Evolutionary conservation across 2,329 filamentous ascomycete species (phyloP).

Genomic region (Thyridium curvatum): DNA sequence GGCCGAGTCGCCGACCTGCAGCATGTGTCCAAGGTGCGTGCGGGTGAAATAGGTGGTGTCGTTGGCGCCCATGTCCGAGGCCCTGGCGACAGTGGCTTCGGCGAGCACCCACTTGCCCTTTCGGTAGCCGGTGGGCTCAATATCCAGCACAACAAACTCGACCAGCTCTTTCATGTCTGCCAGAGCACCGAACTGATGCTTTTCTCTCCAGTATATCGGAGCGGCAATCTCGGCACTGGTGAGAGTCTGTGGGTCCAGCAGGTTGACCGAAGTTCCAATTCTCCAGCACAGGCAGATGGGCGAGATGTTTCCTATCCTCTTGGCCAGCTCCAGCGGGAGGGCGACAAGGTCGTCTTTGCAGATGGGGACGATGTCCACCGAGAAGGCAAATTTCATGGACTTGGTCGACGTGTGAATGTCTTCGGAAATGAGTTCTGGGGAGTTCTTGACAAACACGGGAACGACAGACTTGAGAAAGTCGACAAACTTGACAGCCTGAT

Average conservation of each 20-base stretch:
- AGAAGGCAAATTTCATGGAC: slow-evolving; percentile 93
- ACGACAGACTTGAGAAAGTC: slow-evolving; percentile 74
- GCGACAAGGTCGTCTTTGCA: slow-evolving; percentile 98
- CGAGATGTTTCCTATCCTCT: slow-evolving; percentile 79
- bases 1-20: slow-evolving; percentile 85
- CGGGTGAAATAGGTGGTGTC: slow-evolving; percentile 84
- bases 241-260: slow-evolving; percentile 85
- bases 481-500: slow-evolving; percentile 75
- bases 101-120: slow-evolving; percentile 80
- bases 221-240: slow-evolving; percentile 83
- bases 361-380: slow-evolving; percentile 82
- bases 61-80: slow-evolving; percentile 79
- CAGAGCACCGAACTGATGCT: slow-evolving; percentile 71
- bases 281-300: slow-evolving; percentile 82
- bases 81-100: slow-evolving; percentile 81
- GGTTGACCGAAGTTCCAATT: slow-evolving; percentile 82
- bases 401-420: slow-evolving; percentile 87
- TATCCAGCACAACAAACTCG: slow-evolving; percentile 93
- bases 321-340: slow-evolving; percentile 82
- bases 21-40: slow-evolving; percentile 80
- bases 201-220: slow-evolving; percentile 74
- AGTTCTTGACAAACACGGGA: slow-evolving; percentile 52
- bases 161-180: slow-evolving; percentile 79
- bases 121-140: slow-evolving; percentile 68
- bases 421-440: slow-evolving; percentile 73